Percentiles rank a stretch among this genome's conserved stretches.
phyloP scores from a whole-genome alignment of 2,329 filamentous ascomycete genomes.

The Phoma sp. region DNA sequence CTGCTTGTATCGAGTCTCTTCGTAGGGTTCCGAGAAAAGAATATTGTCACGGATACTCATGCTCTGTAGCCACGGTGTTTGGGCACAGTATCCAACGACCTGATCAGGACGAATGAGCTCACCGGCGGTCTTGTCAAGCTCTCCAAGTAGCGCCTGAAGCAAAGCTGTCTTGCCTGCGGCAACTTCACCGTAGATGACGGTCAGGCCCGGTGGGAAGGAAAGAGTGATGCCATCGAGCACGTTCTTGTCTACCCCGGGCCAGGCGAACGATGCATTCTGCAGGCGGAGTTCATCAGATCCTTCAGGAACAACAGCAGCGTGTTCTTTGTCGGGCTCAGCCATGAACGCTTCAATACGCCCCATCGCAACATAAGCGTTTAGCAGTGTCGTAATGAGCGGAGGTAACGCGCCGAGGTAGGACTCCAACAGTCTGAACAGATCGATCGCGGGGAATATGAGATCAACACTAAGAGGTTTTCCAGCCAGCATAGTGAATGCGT shows the following conservation, averaged over 20 bases:
- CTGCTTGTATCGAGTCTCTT: conserved; percentile 72
- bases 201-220: conserved; percentile 64
- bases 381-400: conserved; percentile 73
- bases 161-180: conserved; percentile 70
- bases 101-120: conserved; percentile 61
- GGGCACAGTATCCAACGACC: conserved; percentile 69
- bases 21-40: conserved; percentile 69
- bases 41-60: conserved; percentile 76
- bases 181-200: conserved; percentile 69
- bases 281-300: conserved; percentile 57
- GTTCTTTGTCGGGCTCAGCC: conserved; percentile 79
- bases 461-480: conserved; percentile 75
- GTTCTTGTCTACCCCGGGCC: conserved; percentile 71
- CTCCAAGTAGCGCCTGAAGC: conserved; percentile 65
- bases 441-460: conserved; percentile 84
- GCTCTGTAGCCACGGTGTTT: conserved; percentile 72
- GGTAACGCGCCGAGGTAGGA: conserved; percentile 77
- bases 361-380: conserved; percentile 85
- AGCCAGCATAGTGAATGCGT: conserved; percentile 77
- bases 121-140: conserved; percentile 62
- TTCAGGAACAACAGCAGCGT: conserved; percentile 50
- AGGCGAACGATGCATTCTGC: conserved; percentile 74
- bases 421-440: conserved; percentile 80
- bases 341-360: conserved; percentile 86
- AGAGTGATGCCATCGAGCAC: conserved; percentile 64